phyloP scores from a whole-genome alignment of 352 stramenopile species.

The Pythium dissotocum region DNA sequence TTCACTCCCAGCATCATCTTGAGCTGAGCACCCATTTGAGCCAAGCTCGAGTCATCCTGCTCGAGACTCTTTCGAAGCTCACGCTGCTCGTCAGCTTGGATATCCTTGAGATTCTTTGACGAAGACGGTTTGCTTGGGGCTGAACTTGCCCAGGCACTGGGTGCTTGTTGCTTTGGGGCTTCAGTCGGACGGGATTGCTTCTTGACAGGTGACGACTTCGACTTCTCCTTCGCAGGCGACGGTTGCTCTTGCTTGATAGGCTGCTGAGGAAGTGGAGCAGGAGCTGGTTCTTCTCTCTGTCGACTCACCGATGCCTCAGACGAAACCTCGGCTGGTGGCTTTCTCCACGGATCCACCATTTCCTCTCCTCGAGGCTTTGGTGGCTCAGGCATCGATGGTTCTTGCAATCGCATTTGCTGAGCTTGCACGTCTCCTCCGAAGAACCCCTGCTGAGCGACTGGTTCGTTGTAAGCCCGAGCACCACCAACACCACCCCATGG shows the following conservation, averaged over 20 bases:
- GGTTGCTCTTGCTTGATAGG: constrained; percentile 23
- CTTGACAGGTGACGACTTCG: constrained; percentile 29
- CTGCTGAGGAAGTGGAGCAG: constrained; percentile 16
- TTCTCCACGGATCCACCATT: constrained; percentile 20
- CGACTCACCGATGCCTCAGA: not conserved
- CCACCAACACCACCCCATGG: constrained; percentile 14
- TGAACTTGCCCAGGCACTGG: constrained; percentile 44
- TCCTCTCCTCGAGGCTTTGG: constrained; percentile 7
- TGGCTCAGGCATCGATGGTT: constrained; percentile 2
- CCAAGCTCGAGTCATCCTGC: constrained; percentile 47
- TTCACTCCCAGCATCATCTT: constrained; percentile 90
- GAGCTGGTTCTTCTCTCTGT: not conserved
- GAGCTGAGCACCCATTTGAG: constrained; percentile 81
- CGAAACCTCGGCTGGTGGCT: not conserved
- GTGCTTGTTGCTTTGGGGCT: constrained; percentile 22
- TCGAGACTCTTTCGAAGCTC: constrained; percentile 60
- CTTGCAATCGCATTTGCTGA: constrained; percentile 10
- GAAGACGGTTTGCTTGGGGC: constrained; percentile 8
- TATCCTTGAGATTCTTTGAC: constrained; percentile 72
- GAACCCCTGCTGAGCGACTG: constrained; percentile 1
- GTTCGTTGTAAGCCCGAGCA: constrained; percentile 10
- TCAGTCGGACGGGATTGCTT: constrained; percentile 28
- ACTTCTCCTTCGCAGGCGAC: constrained; percentile 34
- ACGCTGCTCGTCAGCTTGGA: constrained; percentile 80
- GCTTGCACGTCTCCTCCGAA: constrained; percentile 4